Conservation (phyloP, 1,284 basidiomycete species). For the Erythrobasidium hasegawianum region DNA sequence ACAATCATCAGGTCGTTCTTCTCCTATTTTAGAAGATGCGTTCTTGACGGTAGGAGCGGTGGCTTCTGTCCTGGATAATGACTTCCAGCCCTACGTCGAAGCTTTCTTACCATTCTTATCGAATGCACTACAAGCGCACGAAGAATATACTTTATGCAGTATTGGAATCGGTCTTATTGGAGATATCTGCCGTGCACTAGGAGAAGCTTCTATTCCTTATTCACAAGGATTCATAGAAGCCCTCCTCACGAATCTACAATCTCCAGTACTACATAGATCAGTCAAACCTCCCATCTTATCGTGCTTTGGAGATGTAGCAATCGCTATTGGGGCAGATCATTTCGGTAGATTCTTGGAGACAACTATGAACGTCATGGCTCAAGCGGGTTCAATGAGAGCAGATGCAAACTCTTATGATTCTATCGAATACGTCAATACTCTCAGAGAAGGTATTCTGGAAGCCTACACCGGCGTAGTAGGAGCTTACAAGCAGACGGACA, state of each 20-base stretch:
- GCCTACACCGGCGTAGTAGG: conserved; percentile 94
- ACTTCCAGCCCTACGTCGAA: conserved; percentile 82
- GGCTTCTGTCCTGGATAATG: conserved; percentile 74
- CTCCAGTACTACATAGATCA: conserved; percentile 81
- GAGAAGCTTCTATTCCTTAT: conserved; percentile 76
- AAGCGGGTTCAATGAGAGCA: conserved; percentile 80
- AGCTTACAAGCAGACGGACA: conserved; percentile 77
- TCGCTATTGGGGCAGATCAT: conserved; percentile 72
- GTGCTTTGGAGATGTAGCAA: conserved; percentile 94
- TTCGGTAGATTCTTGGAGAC: conserved; percentile 89
- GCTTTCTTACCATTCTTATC: conserved; percentile 88
- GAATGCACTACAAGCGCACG: conserved; percentile 83
- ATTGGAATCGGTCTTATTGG: conserved; percentile 94
- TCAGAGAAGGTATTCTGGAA: conserved; percentile 93
- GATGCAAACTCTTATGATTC: conserved; percentile 87
- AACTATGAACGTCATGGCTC: conserved; percentile 84
- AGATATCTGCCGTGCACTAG: conserved; percentile 88
- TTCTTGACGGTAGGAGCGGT: conserved; percentile 93
- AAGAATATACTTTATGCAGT: conserved; percentile 92
- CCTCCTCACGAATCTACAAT: conserved; percentile 86
- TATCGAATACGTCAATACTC: conserved; percentile 82
- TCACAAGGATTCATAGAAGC: conserved; percentile 84
- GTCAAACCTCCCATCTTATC: conserved; percentile 95
- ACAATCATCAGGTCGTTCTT: conserved; percentile 80
- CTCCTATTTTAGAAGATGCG: conserved; percentile 93